These are phyloP conservation scores for Arabidopsis lyrata DNA, from an alignment of 441 rosid species.

Conservation along the genomic window DNA sequence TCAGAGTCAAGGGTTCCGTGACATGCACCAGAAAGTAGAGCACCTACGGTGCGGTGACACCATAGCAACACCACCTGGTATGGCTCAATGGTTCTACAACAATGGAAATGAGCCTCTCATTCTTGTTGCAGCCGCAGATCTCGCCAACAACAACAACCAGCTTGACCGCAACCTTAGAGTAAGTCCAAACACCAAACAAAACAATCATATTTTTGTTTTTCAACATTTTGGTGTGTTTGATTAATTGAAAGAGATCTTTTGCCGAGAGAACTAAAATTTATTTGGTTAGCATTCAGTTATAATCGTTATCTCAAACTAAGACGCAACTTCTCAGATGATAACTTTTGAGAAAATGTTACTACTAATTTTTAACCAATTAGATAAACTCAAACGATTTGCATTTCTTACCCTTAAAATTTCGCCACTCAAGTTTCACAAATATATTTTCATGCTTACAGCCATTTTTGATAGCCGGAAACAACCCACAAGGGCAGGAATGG, in stretches of 20 bases:
- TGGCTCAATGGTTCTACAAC: slow-evolving; percentile 73
- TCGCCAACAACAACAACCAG: slow-evolving; percentile 63
- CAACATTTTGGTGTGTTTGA: neutral
- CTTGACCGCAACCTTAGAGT: slow-evolving; percentile 77
- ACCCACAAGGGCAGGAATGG: slow-evolving; percentile 49
- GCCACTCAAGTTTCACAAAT: too few species aligned
- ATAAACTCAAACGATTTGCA: too few species aligned
- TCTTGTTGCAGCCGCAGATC: slow-evolving; percentile 53
- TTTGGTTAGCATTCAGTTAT: neutral
- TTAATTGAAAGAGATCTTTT: neutral
- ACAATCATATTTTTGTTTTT: neutral
- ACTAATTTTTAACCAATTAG: neutral
- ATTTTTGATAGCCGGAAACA: slow-evolving; percentile 61
- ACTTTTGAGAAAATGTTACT: neutral
- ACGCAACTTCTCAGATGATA: neutral
- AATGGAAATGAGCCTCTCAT: slow-evolving; percentile 64
- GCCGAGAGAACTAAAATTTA: neutral
- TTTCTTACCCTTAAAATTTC: too few species aligned
- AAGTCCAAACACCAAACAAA: neutral
- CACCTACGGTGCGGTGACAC: slow-evolving; percentile 64
- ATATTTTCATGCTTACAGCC: slow-evolving; percentile 39
- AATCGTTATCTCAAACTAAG: neutral
- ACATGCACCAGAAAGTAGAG: slow-evolving; percentile 74
- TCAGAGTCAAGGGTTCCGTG: slow-evolving; percentile 43
- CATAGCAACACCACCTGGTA: slow-evolving; percentile 67